Base-by-base conservation (phyloP, 2,329 filamentous ascomycete genomes). In the Lasiodiplodia sp. region DNA sequence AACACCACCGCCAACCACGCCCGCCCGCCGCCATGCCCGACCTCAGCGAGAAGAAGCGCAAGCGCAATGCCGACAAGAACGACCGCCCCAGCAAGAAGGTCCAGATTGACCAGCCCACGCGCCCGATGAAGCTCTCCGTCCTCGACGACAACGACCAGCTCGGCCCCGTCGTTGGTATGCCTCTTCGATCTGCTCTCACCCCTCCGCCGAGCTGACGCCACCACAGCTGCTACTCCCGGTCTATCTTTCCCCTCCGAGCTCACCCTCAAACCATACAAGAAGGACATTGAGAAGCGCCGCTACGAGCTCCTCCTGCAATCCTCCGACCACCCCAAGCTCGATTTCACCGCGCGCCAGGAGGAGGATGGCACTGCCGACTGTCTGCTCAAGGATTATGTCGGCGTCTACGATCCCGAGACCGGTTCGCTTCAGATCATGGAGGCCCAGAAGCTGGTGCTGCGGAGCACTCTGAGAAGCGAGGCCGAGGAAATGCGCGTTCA, bases 221-320 rank as follows among this genome's bases (percentile, higher is more conserved):
- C 67, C 18, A 11, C 57, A 82, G 81, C 79, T 57, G 78, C 78
- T 47, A 80, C 81, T 16, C 83, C 82, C 40, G 84, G 83, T 25
- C 74, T 84, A 16, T 76, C 75, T 8, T 72, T 81, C 67, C 74
- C 84, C 65, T 68, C 77, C 53, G 71, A 76, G 71, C 72, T 84
- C 57, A 79, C 83, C 64, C 82, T 87, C 76, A 84, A 85, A 68
- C 77, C 83, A 12, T 88, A 87, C 75, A 78, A 80, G 47, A 80
- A 82, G 56, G 51, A 66, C 57, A 70, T 68, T 69, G 71, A 74
- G 72, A 78, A 70, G 77, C 37, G 25, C 51, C 66, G 65, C 67
- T 82, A 85, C 52, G 83, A 87, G 67, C 75, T 89, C 7, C 82
- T 90, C 44, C 82, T 90, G 11, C 87, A 90, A 70, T 88, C 88